A percentile compares a stretch with the other conserved stretches of the same genome.
Conservation (phyloP, 23 red algal species). For the Gracilaria caudata region DNA sequence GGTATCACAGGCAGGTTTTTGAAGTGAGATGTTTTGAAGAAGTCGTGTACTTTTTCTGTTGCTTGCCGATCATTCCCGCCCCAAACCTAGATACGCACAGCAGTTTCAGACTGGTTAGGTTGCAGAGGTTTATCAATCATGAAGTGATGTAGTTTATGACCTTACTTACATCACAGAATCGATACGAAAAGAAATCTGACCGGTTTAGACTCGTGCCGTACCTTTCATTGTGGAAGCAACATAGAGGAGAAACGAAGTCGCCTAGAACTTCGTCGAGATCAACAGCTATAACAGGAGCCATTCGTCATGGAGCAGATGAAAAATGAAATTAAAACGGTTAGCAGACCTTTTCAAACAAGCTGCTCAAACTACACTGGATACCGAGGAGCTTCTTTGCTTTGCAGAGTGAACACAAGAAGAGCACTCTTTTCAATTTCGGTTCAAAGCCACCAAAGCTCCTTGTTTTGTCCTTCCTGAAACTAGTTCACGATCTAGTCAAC, state of each 20-base stretch:
- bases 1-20: constrained; percentile 56
- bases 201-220: constrained; percentile 40
- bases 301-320: background rate
- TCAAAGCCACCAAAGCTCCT: no score
- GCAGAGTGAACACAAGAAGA: no score
- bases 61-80: constrained; percentile 82
- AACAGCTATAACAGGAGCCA: constrained; percentile 63
- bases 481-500: no score
- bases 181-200: constrained; percentile 63
- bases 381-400: no score
- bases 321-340: background rate
- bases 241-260: constrained; percentile 58
- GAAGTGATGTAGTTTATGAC: background rate
- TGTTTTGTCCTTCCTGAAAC: no score
- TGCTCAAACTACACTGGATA: no score
- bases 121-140: background rate
- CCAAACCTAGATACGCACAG: constrained; percentile 61
- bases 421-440: no score
- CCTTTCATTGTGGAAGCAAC: constrained; percentile 68
- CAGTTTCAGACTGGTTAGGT: constrained; percentile 38
- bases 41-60: constrained; percentile 71
- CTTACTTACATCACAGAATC: constrained; percentile 59
- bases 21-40: constrained; percentile 70
- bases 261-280: constrained; percentile 84
- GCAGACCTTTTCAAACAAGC: background rate